Base-by-base conservation (phyloP, 495 filamentous ascomycete genomes). In the Bathelium albidoporum region DNA sequence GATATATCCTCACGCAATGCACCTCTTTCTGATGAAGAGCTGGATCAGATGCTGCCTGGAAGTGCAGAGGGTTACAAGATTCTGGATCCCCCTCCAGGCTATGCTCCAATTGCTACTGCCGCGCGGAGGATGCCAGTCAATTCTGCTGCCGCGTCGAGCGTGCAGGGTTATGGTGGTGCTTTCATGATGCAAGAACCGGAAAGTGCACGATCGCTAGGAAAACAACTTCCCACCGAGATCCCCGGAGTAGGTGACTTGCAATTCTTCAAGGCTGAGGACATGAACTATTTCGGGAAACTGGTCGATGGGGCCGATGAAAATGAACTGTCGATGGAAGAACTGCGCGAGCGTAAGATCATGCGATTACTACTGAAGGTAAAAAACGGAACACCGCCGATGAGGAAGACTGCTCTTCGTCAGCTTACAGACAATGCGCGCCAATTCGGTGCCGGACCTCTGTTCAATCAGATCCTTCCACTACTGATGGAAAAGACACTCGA, bases 271-370 rank as follows among this genome's bases (percentile, higher is more conserved):
- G 84, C 90, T 11, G 94, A 97, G 76, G 95, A 99, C 79, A 97
- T 97, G 95, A 85, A 88, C 32, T 99, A 99, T 77, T 99, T 99
- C 69, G 93, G 94, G 61, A 99, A 97, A 79, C 81, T 99, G 24
- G 91, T 95, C 52, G 95, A 97, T 72, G 90, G 89, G 18, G 85
- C 86, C n/a, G 90, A 99, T 70, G 95, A 99, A 72, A 91, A 90
- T 67, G 80, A 85, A 39, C 85, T 99, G 79, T 89, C 83, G 44
- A 90, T 97, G 14, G 95, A 99, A 29, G 94, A 97, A 71, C 77
- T 99, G 64, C 97, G 97, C 73, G 92, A 99, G 76, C 82, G 95
- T 52, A 99, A 99, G 76, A 99, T 99, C 72, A 97, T 97, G 93
- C 80, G 95, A 60, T 81, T 99, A 53, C 79, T 99, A 43, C 79